Percentiles rank a stretch among this genome's conserved stretches.
phyloP scores from a whole-genome alignment of 2,329 filamentous ascomycete genomes.

The Fusarium fracticaudum region DNA sequence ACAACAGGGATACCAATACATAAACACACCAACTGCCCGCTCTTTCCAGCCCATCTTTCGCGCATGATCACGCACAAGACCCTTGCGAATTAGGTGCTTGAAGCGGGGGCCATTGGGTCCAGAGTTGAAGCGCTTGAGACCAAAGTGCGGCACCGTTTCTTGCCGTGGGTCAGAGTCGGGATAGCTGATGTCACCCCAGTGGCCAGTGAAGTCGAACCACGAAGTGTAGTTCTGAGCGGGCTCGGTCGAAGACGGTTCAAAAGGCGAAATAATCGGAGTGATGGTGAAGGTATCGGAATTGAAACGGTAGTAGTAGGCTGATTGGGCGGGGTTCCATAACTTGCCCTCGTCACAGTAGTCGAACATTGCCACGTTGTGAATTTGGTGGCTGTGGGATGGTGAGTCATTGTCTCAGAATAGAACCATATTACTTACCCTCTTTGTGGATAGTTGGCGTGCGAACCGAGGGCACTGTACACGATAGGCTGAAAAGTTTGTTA shows the following conservation, averaged over 20 bases:
- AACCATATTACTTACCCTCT: slow-evolving; percentile 36
- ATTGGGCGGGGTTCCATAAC: slow-evolving; percentile 48
- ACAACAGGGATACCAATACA: slow-evolving; percentile 48
- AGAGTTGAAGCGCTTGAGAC: slow-evolving; percentile 46
- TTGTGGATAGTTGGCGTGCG: slow-evolving; percentile 48
- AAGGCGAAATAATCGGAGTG: slow-evolving; percentile 27
- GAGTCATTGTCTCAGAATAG: not conserved
- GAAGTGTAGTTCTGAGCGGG: slow-evolving; percentile 45
- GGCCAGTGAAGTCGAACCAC: slow-evolving; percentile 47
- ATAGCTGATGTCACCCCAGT: slow-evolving; percentile 48
- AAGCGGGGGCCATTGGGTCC: slow-evolving; percentile 46
- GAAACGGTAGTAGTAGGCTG: slow-evolving; percentile 50
- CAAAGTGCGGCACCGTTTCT: slow-evolving; percentile 43
- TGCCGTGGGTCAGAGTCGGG: slow-evolving; percentile 47
- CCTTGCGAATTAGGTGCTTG: slow-evolving; percentile 48
- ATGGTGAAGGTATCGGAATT: slow-evolving; percentile 39
- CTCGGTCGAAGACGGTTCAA: not conserved
- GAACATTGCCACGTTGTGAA: slow-evolving; percentile 46
- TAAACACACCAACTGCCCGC: slow-evolving; percentile 41
- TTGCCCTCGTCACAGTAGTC: slow-evolving; percentile 49
- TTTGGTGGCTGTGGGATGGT: slow-evolving; percentile 40
- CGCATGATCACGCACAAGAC: slow-evolving; percentile 42
- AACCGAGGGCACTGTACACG: slow-evolving; percentile 48
- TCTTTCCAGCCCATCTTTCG: slow-evolving; percentile 42
- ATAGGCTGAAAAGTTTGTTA: slow-evolving; percentile 41